Conservation (phyloP, 129 eudicot genomes). For the Scalesia atractyloides region DNA sequence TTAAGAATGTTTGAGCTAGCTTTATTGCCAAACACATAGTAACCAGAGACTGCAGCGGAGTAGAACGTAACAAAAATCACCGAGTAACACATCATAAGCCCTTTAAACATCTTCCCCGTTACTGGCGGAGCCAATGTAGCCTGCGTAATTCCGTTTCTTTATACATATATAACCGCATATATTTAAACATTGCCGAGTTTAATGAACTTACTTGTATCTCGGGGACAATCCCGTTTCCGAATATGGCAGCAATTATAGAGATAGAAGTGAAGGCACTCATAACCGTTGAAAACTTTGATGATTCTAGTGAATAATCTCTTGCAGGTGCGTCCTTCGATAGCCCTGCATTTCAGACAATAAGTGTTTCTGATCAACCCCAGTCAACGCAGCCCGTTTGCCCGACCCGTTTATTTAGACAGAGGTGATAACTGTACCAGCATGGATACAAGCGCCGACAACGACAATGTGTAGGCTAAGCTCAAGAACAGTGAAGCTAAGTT, state of each 20-base stretch:
- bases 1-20: conserved; percentile 49
- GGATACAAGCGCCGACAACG: conserved; percentile 78
- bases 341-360: conserved; percentile 37
- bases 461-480: conserved; percentile 75
- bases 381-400: background rate
- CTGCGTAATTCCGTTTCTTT: conserved; percentile 37
- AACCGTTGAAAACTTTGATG: conserved; percentile 46
- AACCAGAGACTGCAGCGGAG: conserved; percentile 57
- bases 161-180: background rate
- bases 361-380: background rate
- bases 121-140: conserved; percentile 98
- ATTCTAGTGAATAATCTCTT: conserved; percentile 75
- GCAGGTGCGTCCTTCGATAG: conserved; percentile 66
- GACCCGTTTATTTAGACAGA: background rate
- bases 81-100: conserved; percentile 46
- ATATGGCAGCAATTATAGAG: conserved; percentile 88
- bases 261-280: conserved; percentile 85
- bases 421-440: conserved; percentile 52
- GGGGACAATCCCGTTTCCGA: conserved; percentile 90
- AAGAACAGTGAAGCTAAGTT: conserved; percentile 76
- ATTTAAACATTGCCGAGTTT: background rate
- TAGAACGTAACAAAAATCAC: conserved; percentile 16
- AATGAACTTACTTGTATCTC: conserved; percentile 47
- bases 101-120: conserved; percentile 45
- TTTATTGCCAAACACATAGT: conserved; percentile 81